Conservation (phyloP, 306 rosid genomes). For the Ormosia semicastrata region DNA sequence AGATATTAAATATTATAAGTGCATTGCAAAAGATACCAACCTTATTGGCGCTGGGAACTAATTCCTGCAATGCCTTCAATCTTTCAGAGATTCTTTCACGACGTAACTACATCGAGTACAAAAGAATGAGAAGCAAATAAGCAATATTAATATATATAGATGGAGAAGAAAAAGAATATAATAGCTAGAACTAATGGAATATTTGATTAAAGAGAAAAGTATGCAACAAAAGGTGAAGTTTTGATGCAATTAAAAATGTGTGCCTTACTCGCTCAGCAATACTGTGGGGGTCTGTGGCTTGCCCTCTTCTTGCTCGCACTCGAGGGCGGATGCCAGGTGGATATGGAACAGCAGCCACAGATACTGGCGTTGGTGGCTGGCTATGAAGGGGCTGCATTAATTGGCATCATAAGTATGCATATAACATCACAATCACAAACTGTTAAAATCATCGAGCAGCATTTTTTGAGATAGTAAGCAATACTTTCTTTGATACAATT, state of each 20-base stretch:
- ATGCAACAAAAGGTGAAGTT: neutral
- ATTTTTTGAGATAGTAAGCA: neutral
- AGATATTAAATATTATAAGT: neutral
- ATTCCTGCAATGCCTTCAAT: conserved; percentile 97
- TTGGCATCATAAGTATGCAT: too few species aligned
- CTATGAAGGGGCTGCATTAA: conserved; percentile 48
- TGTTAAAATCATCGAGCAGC: neutral
- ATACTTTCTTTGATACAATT: neutral
- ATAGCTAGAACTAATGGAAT: too few species aligned
- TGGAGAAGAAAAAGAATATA: too few species aligned
- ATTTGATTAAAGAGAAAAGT: too few species aligned
- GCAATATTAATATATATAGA: too few species aligned
- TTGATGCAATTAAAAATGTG: neutral
- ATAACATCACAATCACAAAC: neutral
- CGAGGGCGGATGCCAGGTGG: conserved; percentile 80
- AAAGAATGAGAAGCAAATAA: neutral
- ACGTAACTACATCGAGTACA: conserved; percentile 64
- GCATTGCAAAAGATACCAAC: conserved; percentile 36
- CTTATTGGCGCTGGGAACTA: conserved; percentile 94
- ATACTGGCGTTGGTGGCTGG: conserved; percentile 45
- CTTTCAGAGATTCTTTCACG: conserved; percentile 99
- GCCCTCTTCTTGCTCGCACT: conserved; percentile 96
- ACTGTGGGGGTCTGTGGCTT: conserved; percentile 98
- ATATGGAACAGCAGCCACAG: conserved; percentile 40
- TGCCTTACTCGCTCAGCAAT: conserved; percentile 85